These are phyloP conservation scores for Rosa lucieae DNA, from an alignment of 306 rosid genomes.

Conservation along the genomic window DNA sequence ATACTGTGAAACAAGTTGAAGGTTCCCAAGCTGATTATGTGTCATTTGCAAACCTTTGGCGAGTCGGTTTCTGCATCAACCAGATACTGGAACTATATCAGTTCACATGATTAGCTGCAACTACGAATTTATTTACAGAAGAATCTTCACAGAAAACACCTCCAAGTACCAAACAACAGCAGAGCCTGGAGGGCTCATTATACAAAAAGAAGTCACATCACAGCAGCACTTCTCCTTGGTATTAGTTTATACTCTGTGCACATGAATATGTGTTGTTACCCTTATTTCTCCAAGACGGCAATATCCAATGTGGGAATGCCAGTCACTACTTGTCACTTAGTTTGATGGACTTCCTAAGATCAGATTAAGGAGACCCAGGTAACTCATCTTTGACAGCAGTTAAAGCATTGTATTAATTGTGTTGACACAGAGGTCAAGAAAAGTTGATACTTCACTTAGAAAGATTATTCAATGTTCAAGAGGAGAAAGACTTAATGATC, in stretches of 20 bases:
- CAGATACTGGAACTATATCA: constrained; percentile 1
- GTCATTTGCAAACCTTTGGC: constrained; percentile 98
- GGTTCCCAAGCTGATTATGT: constrained; percentile 84
- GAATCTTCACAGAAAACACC: background rate
- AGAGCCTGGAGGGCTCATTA: background rate
- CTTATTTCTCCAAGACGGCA: background rate
- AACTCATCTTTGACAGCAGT: background rate
- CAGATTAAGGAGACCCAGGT: background rate
- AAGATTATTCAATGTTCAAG: background rate
- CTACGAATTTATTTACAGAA: background rate
- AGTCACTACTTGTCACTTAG: background rate
- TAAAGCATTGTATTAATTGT: constrained; percentile 11
- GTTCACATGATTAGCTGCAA: background rate
- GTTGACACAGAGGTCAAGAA: background rate
- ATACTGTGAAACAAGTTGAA: constrained; percentile 92
- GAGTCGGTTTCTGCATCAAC: constrained; percentile 73
- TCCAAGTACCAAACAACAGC: background rate
- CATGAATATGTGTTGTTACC: background rate
- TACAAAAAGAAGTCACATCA: background rate
- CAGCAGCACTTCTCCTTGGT: background rate
- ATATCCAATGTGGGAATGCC: background rate
- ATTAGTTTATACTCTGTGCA: background rate
- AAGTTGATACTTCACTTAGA: background rate
- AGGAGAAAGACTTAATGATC: background rate
- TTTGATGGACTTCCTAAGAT: background rate